These are phyloP conservation scores for Flaveria robusta DNA, from an alignment of 129 eudicot species.

Conservation along the genomic window DNA sequence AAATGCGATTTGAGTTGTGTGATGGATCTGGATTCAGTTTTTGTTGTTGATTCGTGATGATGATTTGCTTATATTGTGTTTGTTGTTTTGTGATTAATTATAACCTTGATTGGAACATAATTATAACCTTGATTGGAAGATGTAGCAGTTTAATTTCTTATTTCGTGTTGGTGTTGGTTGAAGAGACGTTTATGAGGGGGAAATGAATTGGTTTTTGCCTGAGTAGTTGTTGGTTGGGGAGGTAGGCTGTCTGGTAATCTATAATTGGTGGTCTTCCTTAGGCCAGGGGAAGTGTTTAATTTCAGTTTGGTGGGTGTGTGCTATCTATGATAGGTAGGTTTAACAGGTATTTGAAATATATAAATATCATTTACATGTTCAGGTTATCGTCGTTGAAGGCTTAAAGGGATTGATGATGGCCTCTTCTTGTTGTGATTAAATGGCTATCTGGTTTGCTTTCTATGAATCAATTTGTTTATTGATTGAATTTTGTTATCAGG, in stretches of 20 bases:
- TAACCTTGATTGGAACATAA: not conserved
- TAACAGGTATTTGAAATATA: not conserved
- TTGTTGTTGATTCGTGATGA: not conserved
- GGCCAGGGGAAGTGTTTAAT: conserved; percentile 5
- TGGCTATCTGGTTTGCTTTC: not conserved
- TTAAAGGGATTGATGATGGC: not conserved
- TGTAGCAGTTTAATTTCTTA: not conserved
- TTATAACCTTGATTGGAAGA: not conserved
- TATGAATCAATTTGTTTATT: not conserved
- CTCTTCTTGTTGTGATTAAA: not conserved
- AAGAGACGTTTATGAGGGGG: not conserved
- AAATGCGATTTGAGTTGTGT: no score
- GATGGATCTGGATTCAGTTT: not conserved
- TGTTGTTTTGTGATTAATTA: not conserved
- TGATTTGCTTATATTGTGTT: no score
- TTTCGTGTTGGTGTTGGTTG: conserved; percentile 12
- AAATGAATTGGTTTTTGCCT: not conserved
- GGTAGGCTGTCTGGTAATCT: not conserved
- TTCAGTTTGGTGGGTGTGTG: conserved; percentile 10
- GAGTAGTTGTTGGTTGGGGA: not conserved
- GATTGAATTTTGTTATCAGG: not conserved
- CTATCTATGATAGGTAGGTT: conserved; percentile 6
- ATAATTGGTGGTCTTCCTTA: not conserved
- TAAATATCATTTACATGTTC: not conserved
- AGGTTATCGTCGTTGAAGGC: not conserved